Percentiles rank a stretch among this genome's conserved stretches.
phyloP scores from a whole-genome alignment of 805 yeast genomes.

The Teunomyces pallodes region DNA sequence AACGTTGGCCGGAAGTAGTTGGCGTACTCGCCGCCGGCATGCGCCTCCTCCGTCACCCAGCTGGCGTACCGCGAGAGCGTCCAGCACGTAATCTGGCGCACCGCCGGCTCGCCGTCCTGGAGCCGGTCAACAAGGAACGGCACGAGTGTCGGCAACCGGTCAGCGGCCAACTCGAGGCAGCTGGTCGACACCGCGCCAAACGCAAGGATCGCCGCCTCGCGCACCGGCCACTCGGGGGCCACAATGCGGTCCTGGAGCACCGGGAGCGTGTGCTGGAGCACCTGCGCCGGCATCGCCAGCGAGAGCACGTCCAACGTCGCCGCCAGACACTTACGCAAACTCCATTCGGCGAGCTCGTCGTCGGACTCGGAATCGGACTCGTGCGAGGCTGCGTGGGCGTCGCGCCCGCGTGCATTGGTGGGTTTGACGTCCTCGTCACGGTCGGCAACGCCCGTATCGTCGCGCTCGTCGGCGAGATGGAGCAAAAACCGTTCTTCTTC shows the following conservation, averaged over 20 bases:
- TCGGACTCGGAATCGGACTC: slow-evolving; percentile 43
- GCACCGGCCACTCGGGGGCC: slow-evolving; percentile 76
- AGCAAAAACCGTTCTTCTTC: slow-evolving; percentile 72
- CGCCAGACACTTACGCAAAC: slow-evolving; percentile 88
- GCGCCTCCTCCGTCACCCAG: slow-evolving; percentile 77
- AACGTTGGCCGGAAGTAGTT: slow-evolving; percentile 74
- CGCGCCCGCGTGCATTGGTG: slow-evolving; percentile 64
- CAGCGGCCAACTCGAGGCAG: slow-evolving; percentile 66
- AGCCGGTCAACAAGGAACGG: slow-evolving; percentile 83
- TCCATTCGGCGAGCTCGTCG: slow-evolving; percentile 80
- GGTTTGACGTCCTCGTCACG: slow-evolving; percentile 88
- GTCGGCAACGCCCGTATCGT: slow-evolving; percentile 77
- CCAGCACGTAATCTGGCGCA: slow-evolving; percentile 95
- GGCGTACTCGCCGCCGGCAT: slow-evolving; percentile 58
- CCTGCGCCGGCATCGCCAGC: slow-evolving; percentile 61
- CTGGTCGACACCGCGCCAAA: slow-evolving; percentile 95
- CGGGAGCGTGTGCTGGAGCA: slow-evolving; percentile 69
- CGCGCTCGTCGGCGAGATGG: slow-evolving; percentile 64
- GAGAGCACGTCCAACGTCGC: slow-evolving; percentile 87
- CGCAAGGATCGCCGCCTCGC: slow-evolving; percentile 92
- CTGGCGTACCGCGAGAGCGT: slow-evolving; percentile 79
- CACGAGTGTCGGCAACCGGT: slow-evolving; percentile 73
- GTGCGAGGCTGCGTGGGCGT: slow-evolving; percentile 25
- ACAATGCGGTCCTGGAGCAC: slow-evolving; percentile 67
- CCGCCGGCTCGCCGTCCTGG: slow-evolving; percentile 73